Evolutionary conservation across 2,329 filamentous ascomycete species (phyloP), one percentile per base, ranked within the genome.

Genomic region (Cytospora leucostoma): DNA sequence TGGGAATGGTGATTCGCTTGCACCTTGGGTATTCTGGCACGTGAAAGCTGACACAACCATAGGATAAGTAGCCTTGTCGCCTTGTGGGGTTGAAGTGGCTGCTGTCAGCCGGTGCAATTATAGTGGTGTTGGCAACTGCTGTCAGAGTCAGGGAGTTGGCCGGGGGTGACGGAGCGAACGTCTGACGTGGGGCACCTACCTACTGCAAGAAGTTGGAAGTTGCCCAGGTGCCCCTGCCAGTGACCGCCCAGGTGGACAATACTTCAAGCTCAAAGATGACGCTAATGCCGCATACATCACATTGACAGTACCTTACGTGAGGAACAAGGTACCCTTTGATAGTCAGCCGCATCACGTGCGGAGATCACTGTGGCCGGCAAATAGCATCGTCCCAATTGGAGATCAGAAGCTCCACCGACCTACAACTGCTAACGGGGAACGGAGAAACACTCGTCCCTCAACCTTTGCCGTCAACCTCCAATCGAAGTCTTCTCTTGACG

Each of bases 41-140:
- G 61, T 34, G n/a, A 17, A 49, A 65, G 63, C 60, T 62, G 66
- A 66, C 37, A 34, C 17, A 37, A 13, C 13, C 21, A 4, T 17
- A 27, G 37, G 15, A 34, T 19, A 55, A 61, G 62, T 58, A 67
- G 67, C 67, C 67, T 68, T 56, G 64, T 62, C 64, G 63, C 65
- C 59, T 65, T 49, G 56, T 64, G 62, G 56, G 37, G 61, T 65
- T 27, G 10, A 38, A n/a, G 34, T 15, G 35, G 38, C n/a, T 40
- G 35, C 35, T 12, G 34, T 27, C 51, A 21, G n/a, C 21, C 8
- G 21, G n/a, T 47, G 27, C 13, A 37, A 6, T 37, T 8, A 10
- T 8, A 13, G 35, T 37, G 35, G 35, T 37, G 35, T 37, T 13
- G 35, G 3, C 12, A 37, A 37, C 35, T 47, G 40, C n/a, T 6